Conservation (phyloP, 2,329 filamentous ascomycete species). For the Niveomyces coronatus region DNA sequence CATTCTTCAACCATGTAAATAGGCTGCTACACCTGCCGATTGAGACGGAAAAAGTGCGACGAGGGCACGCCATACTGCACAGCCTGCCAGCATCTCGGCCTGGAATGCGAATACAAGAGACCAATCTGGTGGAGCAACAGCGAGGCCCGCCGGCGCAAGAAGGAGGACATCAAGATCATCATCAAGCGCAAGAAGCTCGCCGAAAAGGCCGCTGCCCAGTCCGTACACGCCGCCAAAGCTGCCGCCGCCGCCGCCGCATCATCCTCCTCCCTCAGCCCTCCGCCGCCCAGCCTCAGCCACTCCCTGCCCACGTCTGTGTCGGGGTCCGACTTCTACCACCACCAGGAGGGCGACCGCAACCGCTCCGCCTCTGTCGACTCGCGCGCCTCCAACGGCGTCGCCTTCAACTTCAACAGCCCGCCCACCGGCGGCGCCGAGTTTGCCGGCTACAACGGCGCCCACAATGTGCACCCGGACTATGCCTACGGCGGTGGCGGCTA, state of each 20-base stretch:
- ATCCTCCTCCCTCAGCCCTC: conserved; percentile 54
- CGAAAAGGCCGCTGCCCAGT: conserved; percentile 60
- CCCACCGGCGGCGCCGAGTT: conserved; percentile 43
- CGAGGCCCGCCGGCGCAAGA: conserved; percentile 74
- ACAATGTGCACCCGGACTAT: conserved; percentile 52
- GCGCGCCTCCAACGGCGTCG: conserved; percentile 52
- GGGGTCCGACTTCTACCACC: conserved; percentile 63
- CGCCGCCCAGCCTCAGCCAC: conserved; percentile 63
- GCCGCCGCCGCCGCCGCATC: too few species aligned
- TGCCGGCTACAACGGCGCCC: conserved; percentile 52
- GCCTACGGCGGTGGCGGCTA: conserved; percentile 45
- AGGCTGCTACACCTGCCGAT: conserved; percentile 60
- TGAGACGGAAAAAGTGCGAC: conserved; percentile 60
- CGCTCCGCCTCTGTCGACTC: conserved; percentile 73
- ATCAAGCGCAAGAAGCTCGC: conserved; percentile 95
- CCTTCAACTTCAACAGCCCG: conserved; percentile 63
- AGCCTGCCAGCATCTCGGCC: conserved; percentile 62
- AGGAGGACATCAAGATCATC: conserved; percentile 92
- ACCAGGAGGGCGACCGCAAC: too few species aligned
- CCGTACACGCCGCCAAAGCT: too few species aligned
- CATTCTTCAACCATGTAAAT: conserved; percentile 9
- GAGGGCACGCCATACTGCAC: conserved; percentile 53
- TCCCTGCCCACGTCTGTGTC: conserved; percentile 73
- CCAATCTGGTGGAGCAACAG: conserved; percentile 97
- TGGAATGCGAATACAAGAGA: conserved; percentile 91